Base-by-base conservation (phyloP, 1,139 yeast species). In the Hyphopichia burtonii region DNA sequence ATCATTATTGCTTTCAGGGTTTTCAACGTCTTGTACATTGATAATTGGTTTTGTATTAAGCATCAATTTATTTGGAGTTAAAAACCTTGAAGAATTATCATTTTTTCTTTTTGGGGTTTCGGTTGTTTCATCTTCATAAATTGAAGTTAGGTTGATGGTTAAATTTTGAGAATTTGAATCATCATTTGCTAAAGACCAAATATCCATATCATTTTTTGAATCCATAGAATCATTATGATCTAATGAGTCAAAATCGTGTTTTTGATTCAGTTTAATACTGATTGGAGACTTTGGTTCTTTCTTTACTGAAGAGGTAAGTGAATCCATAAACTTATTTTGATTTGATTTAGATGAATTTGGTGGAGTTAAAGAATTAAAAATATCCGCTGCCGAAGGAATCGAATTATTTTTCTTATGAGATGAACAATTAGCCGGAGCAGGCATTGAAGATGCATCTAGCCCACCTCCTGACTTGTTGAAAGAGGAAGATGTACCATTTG, bases 151-250 rank as follows among this genome's bases (percentile, higher is more conserved):
- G 37, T 58, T 54, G 16, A 38, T 34, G 10, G 68, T 51, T 28
- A 61, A 43, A 39, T 55, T 59, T n/a, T 59, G 55, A 25, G 55
- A 51, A 38, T 50, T 44, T 11, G 49, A 38, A 22, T 59, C 65
- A 22, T 59, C 65, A 40, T 51, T 55, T 15, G 57, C 65, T 34
- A 65, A 49, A 4, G 69, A 59, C 71, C 74, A 69, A 31, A 68
- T 48, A 34, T 61, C 68, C 18, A 61, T 55, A 19, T 53, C 58
- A 38, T 30, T 10, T 3, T 32, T 14, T n/a, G 23, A 19, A 17
- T 38, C 35, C 4, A 28, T 31, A 31, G 43, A 38, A 34, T 45
- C 39, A n/a, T 40, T 34, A 20, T 20, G 23, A 20, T 20, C 23
- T 20, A 20, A 6, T 9, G 52, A 40, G 12, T 42, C 46, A 23